phyloP scores from a whole-genome alignment of 805 yeast genomes.

The Saturnispora gosingensis region DNA sequence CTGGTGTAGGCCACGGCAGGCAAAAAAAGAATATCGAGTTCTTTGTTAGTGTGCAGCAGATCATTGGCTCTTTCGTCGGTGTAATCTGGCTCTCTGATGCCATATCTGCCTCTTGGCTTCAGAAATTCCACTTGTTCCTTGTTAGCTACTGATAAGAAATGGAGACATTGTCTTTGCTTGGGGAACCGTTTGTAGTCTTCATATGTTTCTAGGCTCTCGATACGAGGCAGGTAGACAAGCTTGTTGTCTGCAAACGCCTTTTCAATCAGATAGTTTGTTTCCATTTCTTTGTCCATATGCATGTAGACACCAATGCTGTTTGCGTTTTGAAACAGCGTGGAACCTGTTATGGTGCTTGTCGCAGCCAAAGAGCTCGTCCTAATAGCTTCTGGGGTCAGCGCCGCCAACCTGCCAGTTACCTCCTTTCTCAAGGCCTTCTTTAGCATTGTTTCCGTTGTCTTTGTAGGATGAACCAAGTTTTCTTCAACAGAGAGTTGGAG shows the following conservation, averaged over 20 bases:
- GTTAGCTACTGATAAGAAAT: slow-evolving; percentile 44
- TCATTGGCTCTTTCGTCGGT: slow-evolving; percentile 14
- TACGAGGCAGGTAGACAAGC: slow-evolving; percentile 48
- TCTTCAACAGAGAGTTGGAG: background rate
- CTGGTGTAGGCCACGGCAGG: slow-evolving; percentile 80
- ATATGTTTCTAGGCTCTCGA: slow-evolving; percentile 24
- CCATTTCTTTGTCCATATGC: slow-evolving; percentile 66
- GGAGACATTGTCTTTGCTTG: slow-evolving; percentile 36
- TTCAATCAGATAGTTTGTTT: slow-evolving; percentile 46
- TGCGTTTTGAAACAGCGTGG: slow-evolving; percentile 34
- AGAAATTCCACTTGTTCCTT: slow-evolving; percentile 36
- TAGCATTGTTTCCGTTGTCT: background rate
- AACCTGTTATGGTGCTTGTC: slow-evolving; percentile 1
- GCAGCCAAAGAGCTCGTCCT: background rate
- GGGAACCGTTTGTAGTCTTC: slow-evolving; percentile 18
- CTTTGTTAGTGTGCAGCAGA: slow-evolving; percentile 10
- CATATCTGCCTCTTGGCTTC: slow-evolving; percentile 58
- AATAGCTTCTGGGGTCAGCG: background rate
- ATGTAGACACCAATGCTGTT: slow-evolving; percentile 55
- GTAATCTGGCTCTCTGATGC: slow-evolving; percentile 56
- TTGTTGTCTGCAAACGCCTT: slow-evolving; percentile 41
- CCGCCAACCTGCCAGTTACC: background rate
- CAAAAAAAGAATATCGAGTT: slow-evolving; percentile 60
- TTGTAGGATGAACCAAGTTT: background rate
- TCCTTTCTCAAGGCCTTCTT: slow-evolving; percentile 6